These are phyloP conservation scores for Blepharisma japonicum DNA, from an alignment of 73 alveolate genomes.

Conservation along the genomic window DNA sequence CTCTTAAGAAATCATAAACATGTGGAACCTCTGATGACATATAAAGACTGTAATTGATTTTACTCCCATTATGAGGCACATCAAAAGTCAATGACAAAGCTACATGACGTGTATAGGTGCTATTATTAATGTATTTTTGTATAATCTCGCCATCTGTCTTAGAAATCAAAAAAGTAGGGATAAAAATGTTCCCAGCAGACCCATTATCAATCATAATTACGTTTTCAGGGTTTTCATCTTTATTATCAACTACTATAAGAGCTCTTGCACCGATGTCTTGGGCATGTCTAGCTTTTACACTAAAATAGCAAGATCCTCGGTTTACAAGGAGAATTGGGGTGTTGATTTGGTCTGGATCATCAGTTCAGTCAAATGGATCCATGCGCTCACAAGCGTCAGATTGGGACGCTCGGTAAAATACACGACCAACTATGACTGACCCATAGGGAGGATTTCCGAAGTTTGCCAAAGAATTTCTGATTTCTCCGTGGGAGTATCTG, in stretches of 20 bases:
- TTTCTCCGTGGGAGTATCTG: neutral
- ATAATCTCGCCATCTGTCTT: slow-evolving; percentile 69
- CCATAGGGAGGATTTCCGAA: slow-evolving; percentile 38
- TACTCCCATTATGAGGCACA: slow-evolving; percentile 50
- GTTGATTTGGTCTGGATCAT: slow-evolving; percentile 34
- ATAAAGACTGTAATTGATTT: slow-evolving; percentile 63
- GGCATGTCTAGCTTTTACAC: slow-evolving; percentile 75
- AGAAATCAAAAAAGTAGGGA: slow-evolving; percentile 77
- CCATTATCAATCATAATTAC: slow-evolving; percentile 93
- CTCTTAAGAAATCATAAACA: slow-evolving; percentile 33
- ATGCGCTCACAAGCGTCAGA: neutral
- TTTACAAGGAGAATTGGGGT: slow-evolving; percentile 61
- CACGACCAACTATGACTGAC: slow-evolving; percentile 10
- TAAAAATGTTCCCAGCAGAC: slow-evolving; percentile 75
- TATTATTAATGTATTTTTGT: slow-evolving; percentile 43
- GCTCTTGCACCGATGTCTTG: slow-evolving; percentile 73
- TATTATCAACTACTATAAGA: slow-evolving; percentile 69
- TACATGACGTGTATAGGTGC: slow-evolving; percentile 35
- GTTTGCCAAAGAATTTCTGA: slow-evolving; percentile 27
- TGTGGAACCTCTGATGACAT: slow-evolving; percentile 12
- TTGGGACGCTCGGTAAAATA: neutral
- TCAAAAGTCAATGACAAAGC: slow-evolving; percentile 14
- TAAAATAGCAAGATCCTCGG: slow-evolving; percentile 85
- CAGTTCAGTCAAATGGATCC: neutral
- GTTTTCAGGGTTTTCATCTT: slow-evolving; percentile 48